These are phyloP conservation scores for Coemansia sp. DNA, from an alignment of 192 early-diverging fungal genomes.

Conservation along the genomic window DNA sequence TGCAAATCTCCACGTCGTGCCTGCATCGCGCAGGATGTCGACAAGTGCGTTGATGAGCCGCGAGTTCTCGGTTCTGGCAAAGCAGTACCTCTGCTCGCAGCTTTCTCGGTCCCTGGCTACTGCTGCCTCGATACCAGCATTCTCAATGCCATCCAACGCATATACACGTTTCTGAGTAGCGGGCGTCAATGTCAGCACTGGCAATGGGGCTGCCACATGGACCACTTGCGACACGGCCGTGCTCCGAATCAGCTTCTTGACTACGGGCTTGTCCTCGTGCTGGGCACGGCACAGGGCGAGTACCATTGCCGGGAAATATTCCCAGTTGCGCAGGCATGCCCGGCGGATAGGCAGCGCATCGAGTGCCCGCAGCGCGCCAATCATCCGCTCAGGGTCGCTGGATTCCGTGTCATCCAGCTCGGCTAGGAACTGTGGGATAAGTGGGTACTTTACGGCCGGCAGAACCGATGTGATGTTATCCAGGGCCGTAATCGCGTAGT, in stretches of 20 bases:
- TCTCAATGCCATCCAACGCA: neutral
- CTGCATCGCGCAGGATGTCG: slow-evolving; percentile 53
- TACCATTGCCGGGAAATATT: slow-evolving; percentile 26
- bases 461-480: slow-evolving; percentile 22
- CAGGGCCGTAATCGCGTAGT: slow-evolving; percentile 23
- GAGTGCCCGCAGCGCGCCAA: slow-evolving; percentile 34
- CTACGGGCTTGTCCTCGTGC: slow-evolving; percentile 46
- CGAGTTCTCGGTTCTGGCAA: slow-evolving; percentile 17
- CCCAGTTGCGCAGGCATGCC: slow-evolving; percentile 27
- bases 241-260: slow-evolving; percentile 40
- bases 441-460: slow-evolving; percentile 30
- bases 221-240: slow-evolving; percentile 27
- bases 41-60: slow-evolving; percentile 49
- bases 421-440: slow-evolving; percentile 34
- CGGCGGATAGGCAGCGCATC: slow-evolving; percentile 22
- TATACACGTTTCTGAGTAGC: slow-evolving; percentile 1
- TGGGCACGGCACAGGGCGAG: slow-evolving; percentile 44
- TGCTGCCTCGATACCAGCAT: neutral
- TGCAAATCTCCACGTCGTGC: slow-evolving; percentile 77
- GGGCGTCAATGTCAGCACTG: neutral
- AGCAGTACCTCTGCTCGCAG: slow-evolving; percentile 3
- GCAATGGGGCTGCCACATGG: slow-evolving; percentile 19
- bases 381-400: slow-evolving; percentile 43
- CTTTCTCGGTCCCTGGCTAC: neutral
- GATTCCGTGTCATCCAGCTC: slow-evolving; percentile 26